Base-by-base conservation (phyloP, 108 stramenopile species). In the Fragilaria radians region DNA sequence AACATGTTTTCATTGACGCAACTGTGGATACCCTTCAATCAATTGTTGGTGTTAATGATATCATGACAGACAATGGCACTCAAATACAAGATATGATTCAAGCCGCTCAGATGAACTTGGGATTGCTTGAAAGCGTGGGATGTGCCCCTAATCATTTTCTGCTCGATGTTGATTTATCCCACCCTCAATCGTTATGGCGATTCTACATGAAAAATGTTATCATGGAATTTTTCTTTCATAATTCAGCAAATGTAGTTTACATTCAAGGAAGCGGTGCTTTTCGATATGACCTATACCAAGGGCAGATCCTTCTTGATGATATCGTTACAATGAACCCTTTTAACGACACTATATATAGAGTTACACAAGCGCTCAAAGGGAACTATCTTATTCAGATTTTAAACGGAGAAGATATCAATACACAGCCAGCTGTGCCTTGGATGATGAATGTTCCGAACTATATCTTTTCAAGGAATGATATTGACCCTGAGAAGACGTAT, bases 271-370 rank as follows among this genome's bases (percentile, higher is more conserved):
- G 70, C 18, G 77, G 57, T 30, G 30, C 48, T 21, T 59, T 68
- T 18, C 66, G 80, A 28, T 69, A 76, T 65, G 81, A 86, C 30
- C 53, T 76, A 46, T 78, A 80, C 67, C 62, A 31, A 1, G 53
- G 57, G 17, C 46, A 63, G n/a, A 58, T 79, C 28, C 75, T 71
- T 7, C 27, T 82, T 28, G 68, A 78, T 52, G 83, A 89, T 66
- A 36, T 89, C 18, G 57, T 78, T 21, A 69, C 73, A 3, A 74
- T 86, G 28, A 34, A 79, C 0, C 88, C 88, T 7, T 77, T 76
- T 56, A 82, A 89, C 60, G 80, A 86, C 48, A 65, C 73, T 18
- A 49, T 84, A 1, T 50, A 60, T 19, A 28, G 53, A 17, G 26
- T 85, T 5, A 54, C 59, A 17, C 26, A 63, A 67, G 61, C 52